phyloP scores from a whole-genome alignment of 108 stramenopile genomes.

The Nitzschia sp. region DNA sequence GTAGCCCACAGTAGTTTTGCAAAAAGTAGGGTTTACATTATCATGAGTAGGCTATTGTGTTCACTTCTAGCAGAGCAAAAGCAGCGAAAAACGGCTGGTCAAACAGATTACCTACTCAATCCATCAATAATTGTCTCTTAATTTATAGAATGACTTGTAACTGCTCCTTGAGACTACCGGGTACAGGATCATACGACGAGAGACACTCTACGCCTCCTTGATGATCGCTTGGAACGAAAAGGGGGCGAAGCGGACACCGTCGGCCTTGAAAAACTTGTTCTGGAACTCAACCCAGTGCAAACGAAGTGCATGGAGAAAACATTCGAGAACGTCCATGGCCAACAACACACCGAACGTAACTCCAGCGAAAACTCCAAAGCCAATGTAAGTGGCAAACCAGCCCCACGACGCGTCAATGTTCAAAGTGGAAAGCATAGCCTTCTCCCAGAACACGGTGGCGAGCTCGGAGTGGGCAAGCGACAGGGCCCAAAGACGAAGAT shows the following conservation, averaged over 20 bases:
- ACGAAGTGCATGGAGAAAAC: slow-evolving; percentile 98
- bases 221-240: slow-evolving; percentile 88
- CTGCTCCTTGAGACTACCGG: too few relatives aligned
- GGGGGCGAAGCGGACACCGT: slow-evolving; percentile 92
- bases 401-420: slow-evolving; percentile 59
- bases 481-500: slow-evolving; percentile 99
- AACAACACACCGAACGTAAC: slow-evolving; percentile 96
- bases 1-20: too few relatives aligned
- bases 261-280: slow-evolving; percentile 97
- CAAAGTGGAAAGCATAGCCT: slow-evolving; percentile 94
- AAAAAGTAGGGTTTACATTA: too few relatives aligned
- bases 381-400: slow-evolving; percentile 92
- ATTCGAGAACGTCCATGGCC: slow-evolving; percentile 99
- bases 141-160: too few relatives aligned
- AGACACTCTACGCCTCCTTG: slow-evolving; percentile 49
- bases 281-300: slow-evolving; percentile 99
- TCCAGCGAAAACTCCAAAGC: slow-evolving; percentile 94
- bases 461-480: slow-evolving; percentile 98
- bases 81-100: too few relatives aligned
- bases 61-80: too few relatives aligned
- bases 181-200: not conserved
- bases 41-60: too few relatives aligned
- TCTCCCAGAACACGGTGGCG: slow-evolving; percentile 99
- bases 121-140: too few relatives aligned
- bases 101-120: not conserved